Evolutionary conservation across 1,284 basidiomycete genomes (phyloP).

Genomic region (Pholiota adiposa): DNA sequence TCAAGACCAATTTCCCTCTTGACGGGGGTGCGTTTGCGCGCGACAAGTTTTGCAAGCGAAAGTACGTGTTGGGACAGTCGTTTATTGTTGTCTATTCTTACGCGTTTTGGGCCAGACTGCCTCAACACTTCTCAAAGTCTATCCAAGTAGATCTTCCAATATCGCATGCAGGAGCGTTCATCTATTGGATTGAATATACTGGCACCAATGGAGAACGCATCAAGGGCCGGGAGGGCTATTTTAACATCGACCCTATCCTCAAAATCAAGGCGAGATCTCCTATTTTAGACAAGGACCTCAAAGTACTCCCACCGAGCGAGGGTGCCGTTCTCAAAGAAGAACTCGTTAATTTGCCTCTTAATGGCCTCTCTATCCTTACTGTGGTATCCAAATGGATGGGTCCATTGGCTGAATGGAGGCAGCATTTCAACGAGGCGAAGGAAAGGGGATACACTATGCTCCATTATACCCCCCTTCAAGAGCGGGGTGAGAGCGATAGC

Average conservation of each 20-base stretch:
- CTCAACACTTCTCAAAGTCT: conserved; percentile 83
- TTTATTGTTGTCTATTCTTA: conserved; percentile 21
- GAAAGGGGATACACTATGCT: conserved; percentile 95
- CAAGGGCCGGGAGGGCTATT: conserved; percentile 87
- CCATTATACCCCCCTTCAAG: conserved; percentile 93
- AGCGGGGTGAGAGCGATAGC: conserved; percentile 84
- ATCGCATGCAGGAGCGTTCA: conserved; percentile 92
- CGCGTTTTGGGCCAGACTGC: conserved; percentile 55
- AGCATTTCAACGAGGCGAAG: conserved; percentile 80
- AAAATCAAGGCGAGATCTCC: conserved; percentile 70
- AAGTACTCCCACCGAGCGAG: conserved; percentile 52
- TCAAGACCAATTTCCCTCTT: conserved; percentile 94
- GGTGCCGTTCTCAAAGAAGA: conserved; percentile 52
- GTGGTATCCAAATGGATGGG: conserved; percentile 98
- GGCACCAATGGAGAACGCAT: conserved; percentile 61
- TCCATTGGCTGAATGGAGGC: conserved; percentile 73
- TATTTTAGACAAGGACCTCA: conserved; percentile 65
- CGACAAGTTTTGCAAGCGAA: conserved; percentile 75
- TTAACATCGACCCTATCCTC: conserved; percentile 93
- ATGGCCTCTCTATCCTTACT: conserved; percentile 86
- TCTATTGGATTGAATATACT: conserved; percentile 93
- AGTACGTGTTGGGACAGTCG: conserved; percentile 51
- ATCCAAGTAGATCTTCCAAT: conserved; percentile 93
- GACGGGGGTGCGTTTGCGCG: conserved; percentile 87
- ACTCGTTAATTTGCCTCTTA: conserved; percentile 73